Evolutionary conservation across 139 green algal genomes (phyloP).

Genomic region (Chlamydomonas urium): DNA sequence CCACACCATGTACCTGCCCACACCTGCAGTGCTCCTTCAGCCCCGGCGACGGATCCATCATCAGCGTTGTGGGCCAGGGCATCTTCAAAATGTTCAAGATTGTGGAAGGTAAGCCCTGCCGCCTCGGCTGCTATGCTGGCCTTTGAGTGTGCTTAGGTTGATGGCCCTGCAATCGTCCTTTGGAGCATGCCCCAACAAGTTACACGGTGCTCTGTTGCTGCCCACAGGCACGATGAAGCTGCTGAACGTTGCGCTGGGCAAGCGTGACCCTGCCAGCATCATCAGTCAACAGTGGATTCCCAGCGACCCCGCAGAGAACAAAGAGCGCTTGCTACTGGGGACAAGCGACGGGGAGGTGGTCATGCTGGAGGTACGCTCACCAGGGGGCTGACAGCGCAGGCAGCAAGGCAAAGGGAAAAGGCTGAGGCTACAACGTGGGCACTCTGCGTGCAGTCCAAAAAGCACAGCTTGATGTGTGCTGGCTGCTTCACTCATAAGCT

Average conservation of each 20-base stretch:
- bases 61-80: slow-evolving; percentile 8
- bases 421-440: too few relatives aligned
- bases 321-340: slow-evolving; percentile 71
- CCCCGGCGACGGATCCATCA: slow-evolving; percentile 34
- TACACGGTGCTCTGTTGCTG: too few relatives aligned
- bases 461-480: too few relatives aligned
- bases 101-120: slow-evolving; percentile 1
- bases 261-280: slow-evolving; percentile 10
- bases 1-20: not conserved
- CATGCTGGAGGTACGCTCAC: slow-evolving; percentile 62
- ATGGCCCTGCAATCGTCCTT: too few relatives aligned
- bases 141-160: too few relatives aligned
- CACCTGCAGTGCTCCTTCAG: slow-evolving; percentile 54
- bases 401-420: too few relatives aligned
- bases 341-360: slow-evolving; percentile 76
- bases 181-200: too few relatives aligned
- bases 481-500: too few relatives aligned
- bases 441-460: too few relatives aligned
- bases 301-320: slow-evolving; percentile 32
- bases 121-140: too few relatives aligned
- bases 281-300: slow-evolving; percentile 49
- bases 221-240: slow-evolving; percentile 45
- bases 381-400: too few relatives aligned
- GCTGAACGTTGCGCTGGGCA: slow-evolving; percentile 38
- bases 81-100: slow-evolving; percentile 26